Evolutionary conservation across 306 rosid genomes (phyloP).

Genomic region (Quercus glauca): DNA sequence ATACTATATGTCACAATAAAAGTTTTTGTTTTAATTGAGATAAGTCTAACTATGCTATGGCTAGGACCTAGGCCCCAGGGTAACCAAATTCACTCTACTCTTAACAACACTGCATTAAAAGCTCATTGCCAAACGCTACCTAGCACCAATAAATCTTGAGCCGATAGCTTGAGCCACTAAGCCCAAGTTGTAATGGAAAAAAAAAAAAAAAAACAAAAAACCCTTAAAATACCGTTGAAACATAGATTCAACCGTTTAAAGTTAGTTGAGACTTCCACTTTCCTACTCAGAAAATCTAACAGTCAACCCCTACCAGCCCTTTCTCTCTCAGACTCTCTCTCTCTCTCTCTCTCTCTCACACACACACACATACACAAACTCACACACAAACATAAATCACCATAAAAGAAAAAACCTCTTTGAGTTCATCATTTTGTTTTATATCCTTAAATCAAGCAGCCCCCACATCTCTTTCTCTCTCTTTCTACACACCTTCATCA

Average conservation of each 20-base stretch:
- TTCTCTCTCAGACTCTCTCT: neutral
- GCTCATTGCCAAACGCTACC: neutral
- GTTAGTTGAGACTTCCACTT: constrained; percentile 56
- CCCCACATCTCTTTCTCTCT: constrained; percentile 22
- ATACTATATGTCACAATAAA: no score
- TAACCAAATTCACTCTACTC: no score
- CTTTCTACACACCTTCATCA: neutral
- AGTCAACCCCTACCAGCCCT: constrained; percentile 91
- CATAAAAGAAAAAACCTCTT: constrained; percentile 7
- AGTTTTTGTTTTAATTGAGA: no score
- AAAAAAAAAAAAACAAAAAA: neutral
- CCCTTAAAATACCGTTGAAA: constrained; percentile 53
- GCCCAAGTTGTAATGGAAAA: neutral
- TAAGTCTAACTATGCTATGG: no score
- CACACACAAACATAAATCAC: constrained; percentile 15
- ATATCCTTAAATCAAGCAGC: constrained; percentile 71
- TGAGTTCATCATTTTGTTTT: constrained; percentile 70
- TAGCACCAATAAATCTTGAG: neutral
- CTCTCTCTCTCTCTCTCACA: neutral
- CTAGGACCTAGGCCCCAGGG: no score
- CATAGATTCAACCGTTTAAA: constrained; percentile 48
- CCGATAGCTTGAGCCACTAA: constrained; percentile 1
- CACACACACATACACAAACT: no score
- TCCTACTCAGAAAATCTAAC: constrained; percentile 60
- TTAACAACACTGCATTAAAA: neutral